Conservation (phyloP, 352 stramenopile genomes). For the Phytophthora citricola region DNA sequence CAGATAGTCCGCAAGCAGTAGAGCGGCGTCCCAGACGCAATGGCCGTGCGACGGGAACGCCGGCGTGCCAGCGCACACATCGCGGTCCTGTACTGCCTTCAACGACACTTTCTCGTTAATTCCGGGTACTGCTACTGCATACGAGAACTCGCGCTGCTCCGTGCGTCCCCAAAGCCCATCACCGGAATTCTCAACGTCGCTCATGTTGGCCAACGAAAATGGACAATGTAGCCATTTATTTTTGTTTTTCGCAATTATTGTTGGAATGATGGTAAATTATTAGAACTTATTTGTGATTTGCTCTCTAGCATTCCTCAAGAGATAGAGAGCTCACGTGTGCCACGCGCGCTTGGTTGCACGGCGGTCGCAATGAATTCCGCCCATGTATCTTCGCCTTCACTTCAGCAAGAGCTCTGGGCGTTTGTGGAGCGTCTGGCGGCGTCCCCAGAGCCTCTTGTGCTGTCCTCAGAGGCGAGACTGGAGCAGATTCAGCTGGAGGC, state of each 20-base stretch:
- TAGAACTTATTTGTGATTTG: not conserved
- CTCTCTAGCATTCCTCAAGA: not conserved
- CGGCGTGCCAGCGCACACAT: constrained; percentile 40
- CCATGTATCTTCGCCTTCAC: not conserved
- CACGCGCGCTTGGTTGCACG: constrained; percentile 10
- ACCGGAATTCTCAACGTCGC: constrained; percentile 16
- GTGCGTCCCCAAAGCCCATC: constrained; percentile 44
- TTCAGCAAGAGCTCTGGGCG: constrained; percentile 54
- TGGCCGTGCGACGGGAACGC: constrained; percentile 59
- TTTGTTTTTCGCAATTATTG: not conserved
- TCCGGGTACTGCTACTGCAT: constrained; percentile 26
- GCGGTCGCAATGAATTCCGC: constrained; percentile 26
- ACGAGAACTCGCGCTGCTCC: constrained; percentile 45
- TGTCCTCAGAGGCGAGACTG: constrained; percentile 23
- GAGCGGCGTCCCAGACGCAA: constrained; percentile 63
- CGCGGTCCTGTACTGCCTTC: constrained; percentile 46
- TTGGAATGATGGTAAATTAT: constrained; percentile 23
- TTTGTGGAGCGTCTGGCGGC: constrained; percentile 51
- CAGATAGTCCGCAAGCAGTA: constrained; percentile 59
- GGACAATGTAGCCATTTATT: constrained; percentile 19
- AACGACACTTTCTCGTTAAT: constrained; percentile 19
- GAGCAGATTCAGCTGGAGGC: constrained; percentile 45
- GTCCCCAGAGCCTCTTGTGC: not conserved
- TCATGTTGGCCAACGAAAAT: constrained; percentile 23
- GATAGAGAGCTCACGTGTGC: not conserved